Conservation (phyloP, 140 eudicot genomes). For the Oenanthe javanica region DNA sequence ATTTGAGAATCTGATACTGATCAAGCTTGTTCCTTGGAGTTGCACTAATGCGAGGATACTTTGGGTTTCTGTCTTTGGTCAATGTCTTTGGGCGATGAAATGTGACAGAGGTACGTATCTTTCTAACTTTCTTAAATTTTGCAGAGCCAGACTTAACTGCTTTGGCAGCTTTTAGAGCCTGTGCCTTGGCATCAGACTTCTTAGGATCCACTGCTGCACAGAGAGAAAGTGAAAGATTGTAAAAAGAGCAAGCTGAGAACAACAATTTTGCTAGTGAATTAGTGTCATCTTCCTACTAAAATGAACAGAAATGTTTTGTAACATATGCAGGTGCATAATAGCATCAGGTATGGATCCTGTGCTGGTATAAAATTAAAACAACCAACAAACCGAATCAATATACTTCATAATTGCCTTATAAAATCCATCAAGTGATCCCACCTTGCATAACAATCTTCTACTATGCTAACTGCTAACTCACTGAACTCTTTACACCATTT, state of each 20-base stretch:
- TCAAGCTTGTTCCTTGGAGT: conserved; percentile 24
- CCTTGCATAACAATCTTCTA: not conserved
- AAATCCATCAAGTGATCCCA: not conserved
- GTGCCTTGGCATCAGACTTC: conserved; percentile 47
- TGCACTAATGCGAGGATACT: conserved; percentile 28
- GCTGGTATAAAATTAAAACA: not conserved
- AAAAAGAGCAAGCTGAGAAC: not conserved
- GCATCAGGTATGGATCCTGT: not conserved
- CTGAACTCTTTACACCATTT: not conserved
- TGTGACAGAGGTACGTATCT: conserved; percentile 5
- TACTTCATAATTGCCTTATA: not conserved
- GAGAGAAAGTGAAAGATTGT: not conserved
- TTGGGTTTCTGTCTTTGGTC: conserved; percentile 19
- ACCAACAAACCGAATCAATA: not conserved
- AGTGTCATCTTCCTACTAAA: not conserved
- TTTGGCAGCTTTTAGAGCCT: conserved; percentile 55
- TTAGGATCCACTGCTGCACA: conserved; percentile 25
- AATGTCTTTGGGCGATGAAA: conserved; percentile 20
- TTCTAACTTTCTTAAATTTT: conserved; percentile 5
- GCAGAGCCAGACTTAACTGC: conserved; percentile 41
- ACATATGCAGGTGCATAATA: not conserved
- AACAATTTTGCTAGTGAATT: not conserved
- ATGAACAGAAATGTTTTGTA: not conserved
- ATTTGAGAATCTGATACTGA: conserved; percentile 21
- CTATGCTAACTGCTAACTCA: not conserved